phyloP scores from a whole-genome alignment of 2,329 filamentous ascomycete genomes.

The Alternaria metachromatica region DNA sequence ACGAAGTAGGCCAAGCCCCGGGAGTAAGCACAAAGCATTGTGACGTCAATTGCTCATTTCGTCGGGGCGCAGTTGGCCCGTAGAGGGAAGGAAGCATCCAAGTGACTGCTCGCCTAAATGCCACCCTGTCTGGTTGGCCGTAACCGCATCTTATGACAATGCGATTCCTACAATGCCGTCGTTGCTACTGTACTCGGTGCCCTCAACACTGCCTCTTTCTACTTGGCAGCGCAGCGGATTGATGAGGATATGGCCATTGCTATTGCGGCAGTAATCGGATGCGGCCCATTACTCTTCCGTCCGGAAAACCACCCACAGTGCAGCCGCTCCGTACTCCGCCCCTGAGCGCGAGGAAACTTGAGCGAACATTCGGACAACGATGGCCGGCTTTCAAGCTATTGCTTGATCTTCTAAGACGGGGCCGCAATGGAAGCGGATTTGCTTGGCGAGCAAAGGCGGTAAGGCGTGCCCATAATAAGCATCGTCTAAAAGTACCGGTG shows the following conservation, averaged over 20 bases:
- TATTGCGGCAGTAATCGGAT: background rate
- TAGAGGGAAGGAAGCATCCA: background rate
- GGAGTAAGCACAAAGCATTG: background rate
- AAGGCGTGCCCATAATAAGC: background rate
- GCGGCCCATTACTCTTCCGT: background rate
- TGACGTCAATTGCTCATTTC: slow-evolving; percentile 9
- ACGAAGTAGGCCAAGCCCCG: background rate
- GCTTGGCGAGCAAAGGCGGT: background rate
- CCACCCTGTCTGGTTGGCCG: background rate
- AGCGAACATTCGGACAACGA: background rate
- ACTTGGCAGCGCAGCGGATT: background rate
- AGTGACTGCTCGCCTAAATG: slow-evolving; percentile 2
- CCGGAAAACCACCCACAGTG: background rate
- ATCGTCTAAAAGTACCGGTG: background rate
- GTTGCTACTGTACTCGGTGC: background rate
- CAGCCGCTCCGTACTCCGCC: background rate
- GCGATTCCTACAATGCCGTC: background rate
- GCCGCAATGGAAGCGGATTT: background rate
- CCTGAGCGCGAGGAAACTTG: background rate
- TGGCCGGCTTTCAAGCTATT: background rate
- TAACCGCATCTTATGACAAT: slow-evolving; percentile 2
- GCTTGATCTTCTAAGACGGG: background rate
- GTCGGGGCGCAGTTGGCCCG: background rate
- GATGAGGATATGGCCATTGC: background rate
- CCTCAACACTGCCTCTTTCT: background rate